A percentile compares a stretch with the other conserved stretches of the same genome.
phyloP scores from a whole-genome alignment of 1,284 basidiomycete species.

The Pisolithus thermaeus region DNA sequence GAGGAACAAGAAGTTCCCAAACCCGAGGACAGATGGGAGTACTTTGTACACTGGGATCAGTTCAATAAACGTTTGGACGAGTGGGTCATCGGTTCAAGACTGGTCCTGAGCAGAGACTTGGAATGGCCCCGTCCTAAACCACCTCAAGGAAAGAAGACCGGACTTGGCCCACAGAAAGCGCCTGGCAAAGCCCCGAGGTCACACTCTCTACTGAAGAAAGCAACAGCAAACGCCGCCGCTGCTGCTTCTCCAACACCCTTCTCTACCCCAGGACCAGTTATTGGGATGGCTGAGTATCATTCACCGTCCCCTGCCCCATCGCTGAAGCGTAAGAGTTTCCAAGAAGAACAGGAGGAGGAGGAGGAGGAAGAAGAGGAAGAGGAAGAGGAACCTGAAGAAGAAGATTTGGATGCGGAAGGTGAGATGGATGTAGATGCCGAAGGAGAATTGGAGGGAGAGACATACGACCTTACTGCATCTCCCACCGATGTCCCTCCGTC shows the following conservation, averaged over 20 bases:
- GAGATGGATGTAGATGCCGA: constrained; percentile 45
- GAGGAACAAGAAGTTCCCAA: constrained; percentile 42
- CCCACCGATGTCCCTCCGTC: constrained; percentile 40
- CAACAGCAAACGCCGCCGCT: constrained; percentile 65
- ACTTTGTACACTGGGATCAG: constrained; percentile 95
- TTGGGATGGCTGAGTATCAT: constrained; percentile 39
- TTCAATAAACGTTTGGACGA: constrained; percentile 99
- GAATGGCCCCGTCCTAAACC: constrained; percentile 94
- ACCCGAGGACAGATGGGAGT: constrained; percentile 81
- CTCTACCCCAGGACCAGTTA: constrained; percentile 42
- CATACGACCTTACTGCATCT: constrained; percentile 46
- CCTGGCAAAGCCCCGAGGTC: constrained; percentile 56
- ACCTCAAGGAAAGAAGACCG: constrained; percentile 49
- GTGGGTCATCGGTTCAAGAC: constrained; percentile 89
- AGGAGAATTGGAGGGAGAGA: constrained; percentile 48
- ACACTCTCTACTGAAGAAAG: constrained; percentile 65
- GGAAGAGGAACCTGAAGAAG: constrained; percentile 51
- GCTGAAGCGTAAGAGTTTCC: constrained; percentile 61
- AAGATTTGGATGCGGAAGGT: constrained; percentile 52
- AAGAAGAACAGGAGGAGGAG: constrained; percentile 55
- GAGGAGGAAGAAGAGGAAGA: constrained; percentile 56
- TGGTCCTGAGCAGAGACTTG: constrained; percentile 82
- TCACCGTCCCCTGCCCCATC: constrained; percentile 53
- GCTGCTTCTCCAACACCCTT: constrained; percentile 45
- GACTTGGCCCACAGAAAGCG: constrained; percentile 41